Conservation (phyloP, 306 rosid species). For the Hippophae tibetana region DNA sequence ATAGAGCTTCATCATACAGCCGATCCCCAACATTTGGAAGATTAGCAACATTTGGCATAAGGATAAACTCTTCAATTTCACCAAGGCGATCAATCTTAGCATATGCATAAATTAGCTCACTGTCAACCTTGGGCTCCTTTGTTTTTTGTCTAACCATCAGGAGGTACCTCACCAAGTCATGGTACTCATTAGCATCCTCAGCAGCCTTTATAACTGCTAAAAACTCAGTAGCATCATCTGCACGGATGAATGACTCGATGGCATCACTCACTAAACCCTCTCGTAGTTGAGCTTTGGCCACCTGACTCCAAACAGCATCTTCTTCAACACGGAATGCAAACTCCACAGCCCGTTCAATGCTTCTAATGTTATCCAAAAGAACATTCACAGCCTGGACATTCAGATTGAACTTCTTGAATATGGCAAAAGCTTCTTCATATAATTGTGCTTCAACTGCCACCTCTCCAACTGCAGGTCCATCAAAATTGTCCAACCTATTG, state of each 20-base stretch:
- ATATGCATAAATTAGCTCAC: slow-evolving; percentile 96
- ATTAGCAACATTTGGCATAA: slow-evolving; percentile 98
- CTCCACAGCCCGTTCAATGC: slow-evolving; percentile 93
- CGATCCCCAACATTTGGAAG: slow-evolving; percentile 92
- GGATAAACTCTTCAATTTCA: slow-evolving; percentile 95
- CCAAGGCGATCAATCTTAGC: slow-evolving; percentile 90
- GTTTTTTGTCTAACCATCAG: slow-evolving; percentile 93
- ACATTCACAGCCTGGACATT: slow-evolving; percentile 98
- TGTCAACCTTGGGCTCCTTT: slow-evolving; percentile 95
- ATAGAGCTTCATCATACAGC: slow-evolving; percentile 77
- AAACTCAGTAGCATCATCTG: slow-evolving; percentile 89
- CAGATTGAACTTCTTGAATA: slow-evolving; percentile 90
- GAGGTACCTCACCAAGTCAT: slow-evolving; percentile 86
- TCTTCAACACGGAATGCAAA: slow-evolving; percentile 98
- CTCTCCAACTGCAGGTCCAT: slow-evolving; percentile 97
- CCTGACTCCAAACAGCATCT: slow-evolving; percentile 99
- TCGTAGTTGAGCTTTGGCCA: slow-evolving; percentile 87
- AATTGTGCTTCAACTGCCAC: slow-evolving; percentile 92
- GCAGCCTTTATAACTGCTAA: slow-evolving; percentile 90
- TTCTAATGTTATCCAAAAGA: slow-evolving; percentile 68
- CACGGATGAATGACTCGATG: slow-evolving; percentile 89
- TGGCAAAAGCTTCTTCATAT: slow-evolving; percentile 84
- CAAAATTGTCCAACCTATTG: slow-evolving; percentile 88
- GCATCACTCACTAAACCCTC: slow-evolving; percentile 97
- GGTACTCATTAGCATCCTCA: slow-evolving; percentile 64